These are phyloP conservation scores for Begonia loranthoides DNA, from an alignment of 306 rosid species.

Conservation along the genomic window DNA sequence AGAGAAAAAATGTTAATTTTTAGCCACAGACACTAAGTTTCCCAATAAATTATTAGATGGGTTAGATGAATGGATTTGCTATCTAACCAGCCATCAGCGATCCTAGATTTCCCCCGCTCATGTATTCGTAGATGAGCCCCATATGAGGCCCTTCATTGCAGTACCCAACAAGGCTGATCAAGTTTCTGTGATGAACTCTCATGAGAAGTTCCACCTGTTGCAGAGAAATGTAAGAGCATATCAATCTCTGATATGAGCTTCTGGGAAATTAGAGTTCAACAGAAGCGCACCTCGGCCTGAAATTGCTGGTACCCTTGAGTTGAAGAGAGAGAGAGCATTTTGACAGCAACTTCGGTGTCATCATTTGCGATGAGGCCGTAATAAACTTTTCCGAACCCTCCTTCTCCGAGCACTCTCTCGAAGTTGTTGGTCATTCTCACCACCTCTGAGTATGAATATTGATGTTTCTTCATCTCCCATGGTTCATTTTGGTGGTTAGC, in stretches of 20 bases:
- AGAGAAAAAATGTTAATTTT: background rate
- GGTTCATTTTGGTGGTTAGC: no score
- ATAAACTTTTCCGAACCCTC: constrained; percentile 5
- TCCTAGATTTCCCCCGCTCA: background rate
- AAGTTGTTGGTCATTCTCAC: constrained; percentile 1
- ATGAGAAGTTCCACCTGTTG: constrained; percentile 1
- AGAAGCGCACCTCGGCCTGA: background rate
- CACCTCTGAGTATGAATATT: constrained; percentile 1
- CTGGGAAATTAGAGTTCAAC: background rate
- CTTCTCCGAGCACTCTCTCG: constrained; percentile 1
- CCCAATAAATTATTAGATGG: background rate
- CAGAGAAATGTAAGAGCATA: background rate
- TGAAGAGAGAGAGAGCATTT: constrained; percentile 4
- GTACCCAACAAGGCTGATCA: constrained; percentile 5
- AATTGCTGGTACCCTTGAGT: constrained; percentile 7
- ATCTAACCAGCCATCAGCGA: background rate
- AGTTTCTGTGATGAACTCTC: constrained; percentile 5
- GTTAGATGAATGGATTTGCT: background rate
- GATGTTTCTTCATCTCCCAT: background rate
- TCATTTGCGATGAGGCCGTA: background rate
- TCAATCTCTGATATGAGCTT: no score
- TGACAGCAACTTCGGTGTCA: constrained; percentile 3
- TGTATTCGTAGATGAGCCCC: constrained; percentile 3
- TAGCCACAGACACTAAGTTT: background rate
- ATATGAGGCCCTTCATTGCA: background rate